Evolutionary conservation across 352 stramenopile genomes (phyloP), one percentile per base, ranked within the genome.

Genomic region (Blastocystis sp.): DNA sequence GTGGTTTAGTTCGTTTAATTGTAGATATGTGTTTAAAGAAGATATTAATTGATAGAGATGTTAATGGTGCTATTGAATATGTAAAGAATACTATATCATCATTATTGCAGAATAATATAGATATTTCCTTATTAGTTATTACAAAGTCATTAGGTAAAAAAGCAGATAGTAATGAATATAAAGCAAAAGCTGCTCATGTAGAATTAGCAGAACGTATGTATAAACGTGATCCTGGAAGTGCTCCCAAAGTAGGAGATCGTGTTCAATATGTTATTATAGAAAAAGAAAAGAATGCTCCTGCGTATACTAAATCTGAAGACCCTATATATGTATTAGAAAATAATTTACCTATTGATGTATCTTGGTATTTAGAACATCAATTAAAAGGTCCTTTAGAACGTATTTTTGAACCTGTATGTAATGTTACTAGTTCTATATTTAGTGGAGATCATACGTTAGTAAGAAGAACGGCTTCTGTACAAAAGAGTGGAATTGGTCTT

Each of bases 191-290:
- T 58, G 88, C 90, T 30, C 90, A 98, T 72, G 93, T 94, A 19
- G 90, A 98, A 73, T 73, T 98, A 46, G 90, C 90, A 10, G 85
- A 93, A 65, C 79, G 88, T 31, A 97, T 98, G 90, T 81, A 84
- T 34, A 94, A 95, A 68, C 81, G 91, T 16, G 91, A 98, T 72
- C 72, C 89, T 10, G 89, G 87, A 27, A 94, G 83, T 1, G 91
- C 90, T 19, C 90, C 90, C 4, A 86, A 93, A 25, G 79, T 98
- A 47, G 91, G 91, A 41, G 91, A 98, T 72, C 89, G 91, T 62
- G 92, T 98, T 21, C 86, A 90, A 7, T 98, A 98, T 69, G 90
- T 98, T 34, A 97, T 98, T 65, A 89, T 97, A 47, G 84, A 94
- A 65, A 91, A 85, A 57, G 80, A 82, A 2, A 96, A 96, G 72